Conservation (phyloP, 331 rosid genomes). For the Pyracantha coccinea region DNA sequence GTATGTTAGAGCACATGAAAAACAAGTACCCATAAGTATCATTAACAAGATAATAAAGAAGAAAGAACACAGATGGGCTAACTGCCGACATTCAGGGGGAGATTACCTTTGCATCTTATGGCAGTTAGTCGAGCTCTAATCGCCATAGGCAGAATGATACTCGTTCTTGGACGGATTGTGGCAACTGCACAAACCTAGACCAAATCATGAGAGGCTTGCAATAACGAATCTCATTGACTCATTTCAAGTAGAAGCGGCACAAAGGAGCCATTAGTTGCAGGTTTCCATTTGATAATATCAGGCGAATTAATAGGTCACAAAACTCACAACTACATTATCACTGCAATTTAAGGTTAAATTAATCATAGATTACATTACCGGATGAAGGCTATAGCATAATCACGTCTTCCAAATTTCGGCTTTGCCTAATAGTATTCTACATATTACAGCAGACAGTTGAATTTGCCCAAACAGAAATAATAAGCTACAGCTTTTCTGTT, state of each 20-base stretch:
- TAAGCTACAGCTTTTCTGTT: background rate
- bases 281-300: too few species aligned
- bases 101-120: background rate
- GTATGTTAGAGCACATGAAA: background rate
- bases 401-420: background rate
- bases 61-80: background rate
- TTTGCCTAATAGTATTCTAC: background rate
- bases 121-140: background rate
- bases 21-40: background rate
- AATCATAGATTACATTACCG: background rate
- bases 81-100: background rate
- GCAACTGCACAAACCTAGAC: background rate
- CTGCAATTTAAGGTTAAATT: background rate
- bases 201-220: background rate
- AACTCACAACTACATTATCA: background rate
- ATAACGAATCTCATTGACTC: background rate
- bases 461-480: background rate
- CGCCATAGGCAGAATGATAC: background rate
- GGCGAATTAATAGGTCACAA: background rate
- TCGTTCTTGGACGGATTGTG: background rate
- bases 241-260: background rate
- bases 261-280: background rate
- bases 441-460: background rate
- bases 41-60: background rate
- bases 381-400: background rate